A percentile compares a stretch with the other conserved stretches of the same genome.
Conservation (phyloP, 1,139 yeast genomes). For the Geotrichum bryndzae region DNA sequence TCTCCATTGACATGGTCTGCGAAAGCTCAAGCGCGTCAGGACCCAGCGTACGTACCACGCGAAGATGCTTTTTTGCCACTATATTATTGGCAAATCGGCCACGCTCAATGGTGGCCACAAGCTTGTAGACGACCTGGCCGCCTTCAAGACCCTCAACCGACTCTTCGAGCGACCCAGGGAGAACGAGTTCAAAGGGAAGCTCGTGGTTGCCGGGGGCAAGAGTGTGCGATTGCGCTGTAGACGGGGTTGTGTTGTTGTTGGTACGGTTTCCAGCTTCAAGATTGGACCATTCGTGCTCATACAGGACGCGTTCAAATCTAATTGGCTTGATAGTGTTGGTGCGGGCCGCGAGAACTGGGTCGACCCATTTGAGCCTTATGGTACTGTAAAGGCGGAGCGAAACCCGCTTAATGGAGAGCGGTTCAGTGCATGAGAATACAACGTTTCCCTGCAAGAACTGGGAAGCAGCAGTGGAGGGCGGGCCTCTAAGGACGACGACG, state of each 20-base stretch:
- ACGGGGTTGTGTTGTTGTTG: constrained; percentile 2
- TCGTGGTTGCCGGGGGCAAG: constrained; percentile 77
- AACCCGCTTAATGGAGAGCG: constrained; percentile 60
- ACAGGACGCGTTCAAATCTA: constrained; percentile 59
- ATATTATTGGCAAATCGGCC: constrained; percentile 68
- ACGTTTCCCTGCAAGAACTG: constrained; percentile 70
- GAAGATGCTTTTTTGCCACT: constrained; percentile 61
- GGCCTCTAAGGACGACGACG: constrained; percentile 74
- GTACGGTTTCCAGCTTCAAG: constrained; percentile 40
- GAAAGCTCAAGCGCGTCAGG: constrained; percentile 83
- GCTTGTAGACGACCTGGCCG: constrained; percentile 67
- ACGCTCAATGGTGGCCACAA: constrained; percentile 77
- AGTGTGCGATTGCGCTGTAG: constrained; percentile 35
- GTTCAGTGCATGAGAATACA: constrained; percentile 70
- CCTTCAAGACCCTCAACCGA: constrained; percentile 88
- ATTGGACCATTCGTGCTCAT: constrained; percentile 73
- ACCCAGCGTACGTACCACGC: constrained; percentile 80
- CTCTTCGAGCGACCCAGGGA: constrained; percentile 84
- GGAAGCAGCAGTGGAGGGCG: constrained; percentile 71
- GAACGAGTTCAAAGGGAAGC: constrained; percentile 76
- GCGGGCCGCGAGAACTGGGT: constrained; percentile 34
- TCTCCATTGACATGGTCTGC: constrained; percentile 90
- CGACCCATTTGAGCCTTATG: constrained; percentile 45
- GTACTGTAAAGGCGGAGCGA: constrained; percentile 60
- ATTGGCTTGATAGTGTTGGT: constrained; percentile 44